Evolutionary conservation across 352 stramenopile genomes (phyloP).

Genomic region (Phytophthora constricta): DNA sequence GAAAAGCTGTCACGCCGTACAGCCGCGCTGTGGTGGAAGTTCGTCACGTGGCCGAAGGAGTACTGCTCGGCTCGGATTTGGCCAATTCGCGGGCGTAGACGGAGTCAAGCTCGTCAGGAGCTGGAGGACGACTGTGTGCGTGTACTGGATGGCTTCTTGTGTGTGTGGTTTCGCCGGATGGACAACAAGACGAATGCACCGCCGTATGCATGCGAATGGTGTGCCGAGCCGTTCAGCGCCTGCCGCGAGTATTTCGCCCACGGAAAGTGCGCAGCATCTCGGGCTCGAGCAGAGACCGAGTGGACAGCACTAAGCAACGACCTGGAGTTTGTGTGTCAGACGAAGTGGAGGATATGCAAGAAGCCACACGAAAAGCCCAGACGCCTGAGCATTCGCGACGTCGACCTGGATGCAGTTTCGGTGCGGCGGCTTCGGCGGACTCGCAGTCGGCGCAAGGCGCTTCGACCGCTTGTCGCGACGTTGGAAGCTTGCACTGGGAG

Average conservation of each 20-base stretch:
- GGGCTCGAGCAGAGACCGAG: conserved; percentile 20
- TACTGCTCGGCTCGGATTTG: conserved; percentile 21
- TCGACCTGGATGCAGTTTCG: conserved; percentile 24
- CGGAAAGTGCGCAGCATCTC: conserved; percentile 18
- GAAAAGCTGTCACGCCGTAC: conserved; percentile 13
- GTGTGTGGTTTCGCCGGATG: conserved; percentile 33
- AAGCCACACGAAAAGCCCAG: conserved; percentile 3
- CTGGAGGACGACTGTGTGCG: conserved; percentile 30
- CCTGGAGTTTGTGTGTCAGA: conserved; percentile 19
- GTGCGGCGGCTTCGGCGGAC: conserved; percentile 22
- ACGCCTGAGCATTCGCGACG: conserved; percentile 1
- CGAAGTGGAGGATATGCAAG: conserved; percentile 6
- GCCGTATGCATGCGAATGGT: conserved; percentile 41
- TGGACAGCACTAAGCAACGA: conserved; percentile 24
- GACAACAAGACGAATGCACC: conserved; percentile 25
- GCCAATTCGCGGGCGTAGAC: conserved; percentile 10
- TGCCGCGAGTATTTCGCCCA: conserved; percentile 36
- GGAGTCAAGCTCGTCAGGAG: conserved; percentile 13
- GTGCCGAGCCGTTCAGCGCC: conserved; percentile 29
- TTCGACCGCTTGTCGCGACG: conserved; percentile 18
- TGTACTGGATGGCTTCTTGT: conserved; percentile 23
- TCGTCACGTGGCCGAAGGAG: conserved; percentile 22
- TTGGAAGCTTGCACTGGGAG: conserved; percentile 23
- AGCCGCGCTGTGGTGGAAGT: conserved; percentile 21
- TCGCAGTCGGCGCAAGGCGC: conserved; percentile 20